Conservation (phyloP, 2,329 filamentous ascomycete genomes). For the Clarireedia hainanense region DNA sequence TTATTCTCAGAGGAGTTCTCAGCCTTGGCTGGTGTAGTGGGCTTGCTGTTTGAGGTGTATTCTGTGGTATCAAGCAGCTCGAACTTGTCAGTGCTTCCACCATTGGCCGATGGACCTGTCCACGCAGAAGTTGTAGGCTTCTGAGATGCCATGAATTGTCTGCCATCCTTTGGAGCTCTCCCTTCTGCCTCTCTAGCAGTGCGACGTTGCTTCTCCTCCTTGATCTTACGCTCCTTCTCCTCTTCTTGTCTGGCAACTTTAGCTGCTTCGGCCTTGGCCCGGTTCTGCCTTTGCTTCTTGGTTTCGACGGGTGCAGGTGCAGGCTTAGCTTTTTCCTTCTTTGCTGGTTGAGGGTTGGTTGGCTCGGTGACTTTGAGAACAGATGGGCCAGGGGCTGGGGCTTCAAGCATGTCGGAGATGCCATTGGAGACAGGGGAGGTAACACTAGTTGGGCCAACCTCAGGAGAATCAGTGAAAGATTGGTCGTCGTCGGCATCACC, state of each 20-base stretch:
- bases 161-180: slow-evolving; percentile 74
- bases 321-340: slow-evolving; percentile 50
- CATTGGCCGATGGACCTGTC: slow-evolving; percentile 29
- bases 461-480: slow-evolving; percentile 61
- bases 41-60: slow-evolving; percentile 33
- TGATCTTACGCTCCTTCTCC: slow-evolving; percentile 67
- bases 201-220: slow-evolving; percentile 77
- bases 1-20: slow-evolving; percentile 20
- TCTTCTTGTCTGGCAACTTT: slow-evolving; percentile 68
- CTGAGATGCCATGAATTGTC: slow-evolving; percentile 43
- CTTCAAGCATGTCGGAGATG: slow-evolving; percentile 88
- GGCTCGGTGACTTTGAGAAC: slow-evolving; percentile 71
- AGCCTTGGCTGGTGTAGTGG: slow-evolving; percentile 23
- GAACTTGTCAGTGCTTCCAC: slow-evolving; percentile 30
- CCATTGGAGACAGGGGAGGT: slow-evolving; percentile 32
- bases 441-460: slow-evolving; percentile 45
- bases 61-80: slow-evolving; percentile 50
- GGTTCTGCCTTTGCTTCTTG: slow-evolving; percentile 94
- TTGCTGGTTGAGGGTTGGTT: slow-evolving; percentile 47
- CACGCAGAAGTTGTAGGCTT: slow-evolving; percentile 38
- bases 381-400: slow-evolving; percentile 56
- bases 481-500: slow-evolving; percentile 76
- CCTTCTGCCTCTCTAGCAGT: slow-evolving; percentile 76
- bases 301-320: slow-evolving; percentile 63
- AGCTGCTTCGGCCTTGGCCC: slow-evolving; percentile 75